A percentile compares a stretch with the other conserved stretches of the same genome.
Evolutionary conservation across 371 early-diverging fungal species (phyloP).

Genomic region (Chytridiales sp.): DNA sequence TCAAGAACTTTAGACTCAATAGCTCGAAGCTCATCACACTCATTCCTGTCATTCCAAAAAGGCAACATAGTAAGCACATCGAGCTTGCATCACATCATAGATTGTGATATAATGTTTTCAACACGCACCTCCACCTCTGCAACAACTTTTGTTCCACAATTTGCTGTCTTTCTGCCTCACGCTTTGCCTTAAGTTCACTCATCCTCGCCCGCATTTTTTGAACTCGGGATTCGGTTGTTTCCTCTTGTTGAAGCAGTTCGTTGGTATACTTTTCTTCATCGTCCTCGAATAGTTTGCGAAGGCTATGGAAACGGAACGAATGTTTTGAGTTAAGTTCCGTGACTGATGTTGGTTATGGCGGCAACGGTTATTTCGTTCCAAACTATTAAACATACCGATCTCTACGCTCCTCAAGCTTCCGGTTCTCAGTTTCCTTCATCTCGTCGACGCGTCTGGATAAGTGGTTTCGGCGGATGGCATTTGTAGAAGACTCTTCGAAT

Average conservation of each 20-base stretch:
- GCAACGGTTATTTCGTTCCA: no score
- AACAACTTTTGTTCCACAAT: slow-evolving; percentile 49
- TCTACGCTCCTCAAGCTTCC: slow-evolving; percentile 37
- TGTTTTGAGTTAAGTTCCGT: not conserved
- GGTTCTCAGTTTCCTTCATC: slow-evolving; percentile 27
- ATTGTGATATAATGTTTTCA: not conserved
- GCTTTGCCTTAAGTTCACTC: slow-evolving; percentile 34
- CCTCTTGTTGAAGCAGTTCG: slow-evolving; percentile 33
- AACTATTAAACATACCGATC: slow-evolving; percentile 29
- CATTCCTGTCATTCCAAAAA: slow-evolving; percentile 32
- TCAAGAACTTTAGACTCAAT: slow-evolving; percentile 41
- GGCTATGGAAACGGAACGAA: slow-evolving; percentile 25
- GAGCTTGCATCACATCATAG: not conserved
- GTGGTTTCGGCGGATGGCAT: slow-evolving; percentile 40
- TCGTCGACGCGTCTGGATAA: slow-evolving; percentile 34
- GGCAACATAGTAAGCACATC: not conserved
- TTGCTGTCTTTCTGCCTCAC: slow-evolving; percentile 47
- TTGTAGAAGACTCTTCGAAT: slow-evolving; percentile 44
- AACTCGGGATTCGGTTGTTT: slow-evolving; percentile 36
- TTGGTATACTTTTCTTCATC: slow-evolving; percentile 37
- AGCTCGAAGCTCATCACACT: slow-evolving; percentile 51
- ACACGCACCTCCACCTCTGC: slow-evolving; percentile 47
- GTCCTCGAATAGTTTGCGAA: slow-evolving; percentile 29
- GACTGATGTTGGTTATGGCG: not conserved
- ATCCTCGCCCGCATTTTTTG: slow-evolving; percentile 44